phyloP scores from a whole-genome alignment of 306 rosid genomes.

The Begonia fuchsioides region DNA sequence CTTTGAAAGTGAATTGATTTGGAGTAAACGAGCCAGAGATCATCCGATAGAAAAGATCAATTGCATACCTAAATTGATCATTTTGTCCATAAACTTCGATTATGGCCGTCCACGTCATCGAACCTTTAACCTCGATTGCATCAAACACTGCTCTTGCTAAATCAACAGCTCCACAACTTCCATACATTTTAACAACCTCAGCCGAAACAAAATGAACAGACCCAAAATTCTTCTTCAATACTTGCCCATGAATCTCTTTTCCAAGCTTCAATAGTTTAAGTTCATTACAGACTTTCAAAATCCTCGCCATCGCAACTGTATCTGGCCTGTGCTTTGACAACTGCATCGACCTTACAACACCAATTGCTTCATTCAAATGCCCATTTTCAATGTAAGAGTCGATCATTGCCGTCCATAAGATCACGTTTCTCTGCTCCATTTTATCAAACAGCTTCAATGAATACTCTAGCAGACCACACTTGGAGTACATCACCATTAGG shows the following conservation, averaged over 20 bases:
- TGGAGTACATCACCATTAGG: slow-evolving; percentile 64
- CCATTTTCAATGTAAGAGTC: slow-evolving; percentile 41
- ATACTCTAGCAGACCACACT: slow-evolving; percentile 44
- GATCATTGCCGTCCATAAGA: slow-evolving; percentile 75
- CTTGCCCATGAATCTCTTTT: slow-evolving; percentile 65
- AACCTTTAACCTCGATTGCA: slow-evolving; percentile 45
- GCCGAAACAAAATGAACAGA: slow-evolving; percentile 46
- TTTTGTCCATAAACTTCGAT: slow-evolving; percentile 46
- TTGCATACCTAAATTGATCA: slow-evolving; percentile 33
- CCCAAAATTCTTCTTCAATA: slow-evolving; percentile 38
- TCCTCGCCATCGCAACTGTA: slow-evolving; percentile 48
- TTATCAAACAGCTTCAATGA: slow-evolving; percentile 32
- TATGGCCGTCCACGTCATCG: slow-evolving; percentile 74
- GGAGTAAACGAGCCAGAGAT: slow-evolving; percentile 28
- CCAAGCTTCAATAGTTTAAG: slow-evolving; percentile 42
- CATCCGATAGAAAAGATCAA: slow-evolving; percentile 44
- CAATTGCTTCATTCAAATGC: slow-evolving; percentile 28
- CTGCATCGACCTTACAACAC: slow-evolving; percentile 49
- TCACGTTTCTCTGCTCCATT: slow-evolving; percentile 44
- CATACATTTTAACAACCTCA: slow-evolving; percentile 52
- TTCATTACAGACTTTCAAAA: slow-evolving; percentile 37
- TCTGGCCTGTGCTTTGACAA: slow-evolving; percentile 56
- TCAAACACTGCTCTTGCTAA: slow-evolving; percentile 37
- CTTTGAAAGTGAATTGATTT: slow-evolving; percentile 49
- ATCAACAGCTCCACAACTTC: slow-evolving; percentile 31